These are phyloP conservation scores for Hypoxylon sp. DNA, from an alignment of 2,329 filamentous ascomycete species.

Conservation along the genomic window DNA sequence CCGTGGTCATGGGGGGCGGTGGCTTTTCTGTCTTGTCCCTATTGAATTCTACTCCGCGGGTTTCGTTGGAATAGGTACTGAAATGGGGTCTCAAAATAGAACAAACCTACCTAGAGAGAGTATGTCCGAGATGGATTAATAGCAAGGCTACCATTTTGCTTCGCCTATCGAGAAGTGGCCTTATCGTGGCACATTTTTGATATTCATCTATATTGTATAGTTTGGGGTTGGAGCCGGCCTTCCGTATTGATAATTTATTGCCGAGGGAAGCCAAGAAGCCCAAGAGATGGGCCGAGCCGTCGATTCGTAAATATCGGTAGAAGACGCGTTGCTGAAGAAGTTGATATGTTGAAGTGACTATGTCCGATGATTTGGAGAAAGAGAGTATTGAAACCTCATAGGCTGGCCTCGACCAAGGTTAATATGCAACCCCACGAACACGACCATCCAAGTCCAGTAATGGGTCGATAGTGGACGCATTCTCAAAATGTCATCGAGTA, in stretches of 20 bases:
- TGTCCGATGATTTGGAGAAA: conserved; percentile 40
- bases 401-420: conserved; percentile 31
- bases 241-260: conserved; percentile 26
- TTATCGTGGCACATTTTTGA: conserved; percentile 12
- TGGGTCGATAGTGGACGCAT: conserved; percentile 33
- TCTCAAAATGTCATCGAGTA: conserved; percentile 15
- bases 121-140: conserved; percentile 1
- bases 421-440: conserved; percentile 44
- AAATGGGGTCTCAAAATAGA: neutral
- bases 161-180: neutral
- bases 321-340: conserved; percentile 19
- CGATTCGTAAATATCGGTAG: conserved; percentile 24
- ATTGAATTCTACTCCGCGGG: neutral
- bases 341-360: conserved; percentile 23
- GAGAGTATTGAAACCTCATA: conserved; percentile 29
- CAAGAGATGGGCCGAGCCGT: conserved; percentile 32
- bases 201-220: conserved; percentile 12
- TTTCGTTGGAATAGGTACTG: neutral
- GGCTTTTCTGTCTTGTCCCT: neutral
- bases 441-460: conserved; percentile 17
- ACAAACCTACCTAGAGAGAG: neutral
- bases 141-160: neutral
- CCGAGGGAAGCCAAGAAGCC: conserved; percentile 39
- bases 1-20: neutral
- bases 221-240: conserved; percentile 13